These are phyloP conservation scores for Gaeumannomyces tritici DNA, from an alignment of 2,329 filamentous ascomycete genomes.

Conservation along the genomic window DNA sequence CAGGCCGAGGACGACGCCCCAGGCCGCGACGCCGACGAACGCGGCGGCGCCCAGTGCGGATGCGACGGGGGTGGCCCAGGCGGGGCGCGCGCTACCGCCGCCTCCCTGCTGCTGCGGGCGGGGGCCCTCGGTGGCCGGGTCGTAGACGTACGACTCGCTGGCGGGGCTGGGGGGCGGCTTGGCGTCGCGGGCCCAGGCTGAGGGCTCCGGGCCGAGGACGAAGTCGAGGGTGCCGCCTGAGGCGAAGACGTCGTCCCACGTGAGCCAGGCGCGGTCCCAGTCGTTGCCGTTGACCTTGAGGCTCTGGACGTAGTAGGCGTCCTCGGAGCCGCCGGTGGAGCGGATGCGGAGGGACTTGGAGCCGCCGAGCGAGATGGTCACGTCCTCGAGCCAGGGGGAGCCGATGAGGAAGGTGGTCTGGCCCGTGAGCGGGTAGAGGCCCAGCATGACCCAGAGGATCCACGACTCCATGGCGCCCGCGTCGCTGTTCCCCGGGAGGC, in stretches of 20 bases:
- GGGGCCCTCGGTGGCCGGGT: neutral
- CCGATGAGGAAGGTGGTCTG: slow-evolving; percentile 59
- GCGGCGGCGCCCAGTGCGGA: neutral
- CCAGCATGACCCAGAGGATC: slow-evolving; percentile 60
- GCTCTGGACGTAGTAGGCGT: slow-evolving; percentile 53
- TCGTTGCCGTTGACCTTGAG: slow-evolving; percentile 52
- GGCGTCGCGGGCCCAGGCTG: slow-evolving; percentile 49
- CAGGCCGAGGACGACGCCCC: neutral
- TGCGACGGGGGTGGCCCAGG: neutral
- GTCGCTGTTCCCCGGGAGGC: slow-evolving; percentile 62
- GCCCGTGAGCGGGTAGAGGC: slow-evolving; percentile 57
- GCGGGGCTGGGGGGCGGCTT: slow-evolving; percentile 49
- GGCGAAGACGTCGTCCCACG: slow-evolving; percentile 57
- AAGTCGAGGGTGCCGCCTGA: slow-evolving; percentile 55
- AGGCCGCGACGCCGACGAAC: neutral
- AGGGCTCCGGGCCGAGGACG: slow-evolving; percentile 43
- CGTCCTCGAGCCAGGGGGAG: slow-evolving; percentile 51
- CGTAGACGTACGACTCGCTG: slow-evolving; percentile 10
- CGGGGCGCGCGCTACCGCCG: neutral
- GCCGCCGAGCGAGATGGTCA: slow-evolving; percentile 48
- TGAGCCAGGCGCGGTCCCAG: slow-evolving; percentile 57
- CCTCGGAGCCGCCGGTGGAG: slow-evolving; percentile 35
- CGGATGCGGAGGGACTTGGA: slow-evolving; percentile 46
- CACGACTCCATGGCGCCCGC: slow-evolving; percentile 66
- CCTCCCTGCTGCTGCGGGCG: neutral